Evolutionary conservation across 495 filamentous ascomycete species (phyloP).

Genomic region (Coniosporium apollinis): DNA sequence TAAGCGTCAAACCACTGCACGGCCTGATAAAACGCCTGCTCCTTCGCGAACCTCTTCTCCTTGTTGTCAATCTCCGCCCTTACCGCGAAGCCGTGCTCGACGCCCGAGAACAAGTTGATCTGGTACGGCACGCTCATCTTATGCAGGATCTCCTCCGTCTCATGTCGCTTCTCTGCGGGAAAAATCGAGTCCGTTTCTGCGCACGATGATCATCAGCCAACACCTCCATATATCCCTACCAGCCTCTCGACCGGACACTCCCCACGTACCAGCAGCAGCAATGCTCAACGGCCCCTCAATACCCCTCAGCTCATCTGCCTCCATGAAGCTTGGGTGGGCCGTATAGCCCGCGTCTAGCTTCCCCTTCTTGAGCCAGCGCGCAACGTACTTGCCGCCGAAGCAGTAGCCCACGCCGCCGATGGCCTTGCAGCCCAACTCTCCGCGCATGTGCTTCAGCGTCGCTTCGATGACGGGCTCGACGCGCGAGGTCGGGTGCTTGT

Average conservation of each 20-base stretch:
- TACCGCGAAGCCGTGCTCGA: conserved; percentile 68
- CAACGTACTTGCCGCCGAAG: conserved; percentile 49
- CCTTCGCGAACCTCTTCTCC: conserved; percentile 57
- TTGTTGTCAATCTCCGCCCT: conserved; percentile 45
- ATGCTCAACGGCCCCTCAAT: conserved; percentile 60
- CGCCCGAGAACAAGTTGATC: conserved; percentile 62
- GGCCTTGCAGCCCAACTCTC: conserved; percentile 41
- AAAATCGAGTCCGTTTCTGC: conserved; percentile 66
- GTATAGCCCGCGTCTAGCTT: conserved; percentile 46
- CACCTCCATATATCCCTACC: neutral
- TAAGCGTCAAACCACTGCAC: conserved; percentile 58
- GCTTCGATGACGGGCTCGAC: conserved; percentile 51
- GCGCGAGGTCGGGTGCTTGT: conserved; percentile 33
- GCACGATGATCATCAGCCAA: conserved; percentile 4
- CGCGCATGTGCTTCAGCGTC: conserved; percentile 41
- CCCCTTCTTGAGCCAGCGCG: conserved; percentile 26
- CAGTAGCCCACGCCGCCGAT: conserved; percentile 66
- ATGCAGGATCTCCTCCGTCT: conserved; percentile 41
- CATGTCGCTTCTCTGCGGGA: conserved; percentile 51
- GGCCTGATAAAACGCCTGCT: conserved; percentile 72
- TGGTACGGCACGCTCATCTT: conserved; percentile 54
- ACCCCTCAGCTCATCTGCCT: conserved; percentile 54
- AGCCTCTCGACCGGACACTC: neutral
- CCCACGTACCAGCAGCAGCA: conserved; percentile 48
- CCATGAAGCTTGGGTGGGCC: conserved; percentile 66